Evolutionary conservation across 83 land plant genomes (phyloP), one percentile per base, ranked within the genome.

Genomic region (Larix sibirica): DNA sequence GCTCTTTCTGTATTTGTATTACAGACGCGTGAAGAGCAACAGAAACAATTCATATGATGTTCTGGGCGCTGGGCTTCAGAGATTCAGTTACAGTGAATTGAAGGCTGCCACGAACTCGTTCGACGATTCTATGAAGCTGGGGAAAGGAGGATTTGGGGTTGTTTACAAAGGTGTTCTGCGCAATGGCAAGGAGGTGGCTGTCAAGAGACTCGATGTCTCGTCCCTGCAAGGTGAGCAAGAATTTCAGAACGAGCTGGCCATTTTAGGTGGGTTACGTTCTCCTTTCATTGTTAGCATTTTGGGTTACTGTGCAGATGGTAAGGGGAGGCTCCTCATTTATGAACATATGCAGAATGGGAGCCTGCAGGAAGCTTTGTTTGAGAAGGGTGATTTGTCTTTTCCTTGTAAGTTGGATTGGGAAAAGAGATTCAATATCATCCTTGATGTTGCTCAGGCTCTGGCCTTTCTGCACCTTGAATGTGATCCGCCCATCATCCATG

Each of bases 91-190:
- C 85, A 66, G 81, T 24, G 80, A 86, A 60, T 89, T 89, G 58
- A 81, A 85, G 42, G 60, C 66, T 31, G 96, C 96, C 14, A 92
- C 97, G 67, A 79, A 80, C 47, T 56, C 62, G 38, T 94, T 96
- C 88, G 71, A 66, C 44, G 81, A 71, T 10, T 33, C 86, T 12
- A 87, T 83, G 81, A 58, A 83, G 60, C 89, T 95, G 33, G 99
- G 97, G 21, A 93, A 87, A 71, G 97, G 99, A n/a, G 95, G 94
- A 38, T 95, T 95, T 68, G 94, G 95, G 16, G 79, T 87, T 9
- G 99, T 95, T 20, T 96, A 77, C 89, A 88, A 86, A 47, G 97
- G 95, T 66, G 64, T 88, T 14, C 82, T 94, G 18, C 64, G 79
- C 38, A 87, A 91, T 70, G 98, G 96, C 38, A 89, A 92, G 82